Evolutionary conservation across 768 basidiomycete genomes (phyloP).

Genomic region (Mycena vulgaris): DNA sequence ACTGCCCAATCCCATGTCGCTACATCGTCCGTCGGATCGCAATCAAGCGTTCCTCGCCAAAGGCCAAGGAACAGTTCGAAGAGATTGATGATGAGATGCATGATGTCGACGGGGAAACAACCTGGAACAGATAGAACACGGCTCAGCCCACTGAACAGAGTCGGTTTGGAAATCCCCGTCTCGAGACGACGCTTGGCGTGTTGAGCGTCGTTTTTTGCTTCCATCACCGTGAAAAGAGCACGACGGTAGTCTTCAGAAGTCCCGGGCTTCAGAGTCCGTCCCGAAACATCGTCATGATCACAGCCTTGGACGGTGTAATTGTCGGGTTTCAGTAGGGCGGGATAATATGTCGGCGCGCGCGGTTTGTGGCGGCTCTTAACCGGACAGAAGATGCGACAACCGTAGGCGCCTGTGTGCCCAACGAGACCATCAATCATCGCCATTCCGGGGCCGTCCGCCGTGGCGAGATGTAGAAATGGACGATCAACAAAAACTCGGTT

Average conservation of each 20-base stretch:
- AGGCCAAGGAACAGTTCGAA: slow-evolving; percentile 27
- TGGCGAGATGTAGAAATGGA: slow-evolving; percentile 42
- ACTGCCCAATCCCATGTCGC: slow-evolving; percentile 51
- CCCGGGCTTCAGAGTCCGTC: slow-evolving; percentile 23
- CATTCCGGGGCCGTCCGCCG: slow-evolving; percentile 54
- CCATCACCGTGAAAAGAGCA: slow-evolving; percentile 30
- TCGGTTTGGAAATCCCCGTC: slow-evolving; percentile 55
- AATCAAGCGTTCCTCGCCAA: slow-evolving; percentile 45
- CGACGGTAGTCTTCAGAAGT: slow-evolving; percentile 31
- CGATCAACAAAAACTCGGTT: slow-evolving; percentile 37
- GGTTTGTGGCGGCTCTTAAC: slow-evolving; percentile 50
- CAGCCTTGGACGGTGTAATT: slow-evolving; percentile 41
- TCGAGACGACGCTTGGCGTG: slow-evolving; percentile 36
- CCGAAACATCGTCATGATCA: slow-evolving; percentile 44
- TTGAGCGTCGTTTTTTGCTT: slow-evolving; percentile 34
- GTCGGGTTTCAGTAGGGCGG: slow-evolving; percentile 46
- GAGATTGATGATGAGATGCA: slow-evolving; percentile 52
- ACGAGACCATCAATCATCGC: slow-evolving; percentile 50
- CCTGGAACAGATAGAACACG: slow-evolving; percentile 44
- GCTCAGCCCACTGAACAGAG: slow-evolving; percentile 50
- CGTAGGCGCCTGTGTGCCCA: slow-evolving; percentile 53
- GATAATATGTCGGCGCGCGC: slow-evolving; percentile 50
- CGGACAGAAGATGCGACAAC: slow-evolving; percentile 53
- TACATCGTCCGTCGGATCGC: slow-evolving; percentile 39
- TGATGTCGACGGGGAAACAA: slow-evolving; percentile 52